Base-by-base conservation (phyloP, 257 asterid species). In the Handroanthus guayacan region DNA sequence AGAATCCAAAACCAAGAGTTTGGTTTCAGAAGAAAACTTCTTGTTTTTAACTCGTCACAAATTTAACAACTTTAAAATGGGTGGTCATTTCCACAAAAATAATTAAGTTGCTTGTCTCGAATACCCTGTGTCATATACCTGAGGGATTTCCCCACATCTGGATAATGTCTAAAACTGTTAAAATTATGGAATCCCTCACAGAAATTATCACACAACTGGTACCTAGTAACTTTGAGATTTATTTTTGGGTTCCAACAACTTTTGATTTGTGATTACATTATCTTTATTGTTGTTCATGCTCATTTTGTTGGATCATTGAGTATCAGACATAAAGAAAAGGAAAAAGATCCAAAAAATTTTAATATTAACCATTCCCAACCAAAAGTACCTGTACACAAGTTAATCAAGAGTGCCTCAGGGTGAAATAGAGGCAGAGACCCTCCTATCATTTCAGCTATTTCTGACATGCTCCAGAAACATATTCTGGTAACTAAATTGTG, bases 391-490 rank as follows among this genome's bases (percentile, higher is more conserved):
- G 97, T 78, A 78, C 82, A 85, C 75, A 92, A 78, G 88, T 90
- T 92, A 39, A 75, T 71, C 73, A 95, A 78, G 71, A 95, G 89
- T 41, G 97, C 89, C 86, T 86, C 94, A 2, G 99, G 97, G 76
- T 91, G 99, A 83, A 87, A 90, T 69, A 86, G 82, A 69, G 95
- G 87, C 72, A 92, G 77, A 67, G 91, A 73, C 81, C 99, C 99
- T 76, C 97, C 96, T 44, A 91, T 82, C 77, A 75, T 77, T 80
- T 89, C 94, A 9, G 92, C 90, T 75, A 91, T 84, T 79, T 88
- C 94, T 73, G 89, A 77, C 85, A 95, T 82, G 86, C 93, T 92
- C 92, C 87, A 89, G 61, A 87, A 89, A 80, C 80, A 76, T 75
- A 74, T 45, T 65, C 72, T 72, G 62, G 82, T 51, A 72, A 77